phyloP scores from a whole-genome alignment of 441 rosid species.

The Biscutella laevigata region DNA sequence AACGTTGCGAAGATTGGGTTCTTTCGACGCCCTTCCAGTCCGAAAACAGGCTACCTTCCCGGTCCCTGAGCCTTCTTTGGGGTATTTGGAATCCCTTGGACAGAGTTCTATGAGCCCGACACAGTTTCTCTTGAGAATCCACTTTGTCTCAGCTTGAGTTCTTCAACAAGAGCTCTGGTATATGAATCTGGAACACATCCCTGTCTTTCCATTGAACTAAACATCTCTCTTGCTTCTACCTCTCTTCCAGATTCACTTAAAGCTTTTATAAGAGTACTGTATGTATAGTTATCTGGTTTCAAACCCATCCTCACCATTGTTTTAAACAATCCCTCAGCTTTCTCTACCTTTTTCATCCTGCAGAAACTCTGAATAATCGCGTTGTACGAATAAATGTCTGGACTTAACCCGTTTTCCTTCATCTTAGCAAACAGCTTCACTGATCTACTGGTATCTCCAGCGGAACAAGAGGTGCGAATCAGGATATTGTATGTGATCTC shows the following conservation, averaged over 20 bases:
- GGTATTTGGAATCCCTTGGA: neutral
- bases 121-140: conserved; percentile 4
- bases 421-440: conserved; percentile 42
- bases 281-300: conserved; percentile 58
- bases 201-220: conserved; percentile 46
- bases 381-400: conserved; percentile 53
- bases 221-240: conserved; percentile 50
- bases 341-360: conserved; percentile 42
- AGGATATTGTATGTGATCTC: conserved; percentile 56
- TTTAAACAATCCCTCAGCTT: conserved; percentile 44
- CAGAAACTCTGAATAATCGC: conserved; percentile 54
- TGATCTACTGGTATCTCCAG: conserved; percentile 47
- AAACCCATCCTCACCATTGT: conserved; percentile 46
- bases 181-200: conserved; percentile 53
- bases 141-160: conserved; percentile 18
- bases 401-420: conserved; percentile 49
- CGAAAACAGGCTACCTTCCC: neutral
- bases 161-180: conserved; percentile 36
- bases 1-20: neutral
- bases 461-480: conserved; percentile 42
- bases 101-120: conserved; percentile 10
- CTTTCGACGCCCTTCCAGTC: neutral
- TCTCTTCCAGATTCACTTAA: conserved; percentile 40
- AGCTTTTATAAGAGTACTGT: conserved; percentile 41
- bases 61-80: neutral